Evolutionary conservation across 495 filamentous ascomycete species (phyloP), one percentile per base, ranked within the genome.

Genomic region (Penicillium riverlandense): DNA sequence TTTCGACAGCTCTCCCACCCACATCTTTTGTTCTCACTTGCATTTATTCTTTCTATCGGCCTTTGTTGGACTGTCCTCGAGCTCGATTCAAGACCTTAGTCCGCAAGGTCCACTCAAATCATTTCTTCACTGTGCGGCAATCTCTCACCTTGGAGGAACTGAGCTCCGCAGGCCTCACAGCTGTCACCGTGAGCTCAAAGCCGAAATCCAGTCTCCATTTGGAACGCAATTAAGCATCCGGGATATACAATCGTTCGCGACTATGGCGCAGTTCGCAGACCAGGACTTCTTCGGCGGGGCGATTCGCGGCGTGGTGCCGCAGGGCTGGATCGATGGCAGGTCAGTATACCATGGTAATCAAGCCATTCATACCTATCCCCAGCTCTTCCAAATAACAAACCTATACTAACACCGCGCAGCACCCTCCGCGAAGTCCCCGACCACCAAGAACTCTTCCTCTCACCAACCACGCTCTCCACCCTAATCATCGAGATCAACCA

Each of bases 401-500:
- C 22, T 6, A 22, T 4, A 22, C 22, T 53, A 45, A 53, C 44
- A 12, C n/a, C n/a, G 11, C 12, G 38, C 40, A 94, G 87, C 67
- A 73, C 71, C 41, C 79, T 96, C 61, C 88, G 92, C 59, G 80
- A 91, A 71, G 80, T 98, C 34, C 92, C 92, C 37, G 86, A 96
- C 61, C 81, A 95, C 65, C 90, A 98, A 69, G 92, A 98, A 74
- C 83, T 96, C 53, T 95, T 81, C 65, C 82, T 98, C 62, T 88
- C 88, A 59, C 62, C 63, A 13, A 79, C 84, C 45, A 88, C 90
- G 39, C 77, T 82, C 54, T 84, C 86, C 22, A 85, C 74, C 67
- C 77, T 95, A 53, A 89, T 94, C 61, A 71, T 96, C 70, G 92
- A 98, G 44, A 85, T 98, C 63, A 80, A 82, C 43, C 81, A 95